phyloP scores from a whole-genome alignment of 78 protist genomes.

The Goniomonas avonlea region DNA sequence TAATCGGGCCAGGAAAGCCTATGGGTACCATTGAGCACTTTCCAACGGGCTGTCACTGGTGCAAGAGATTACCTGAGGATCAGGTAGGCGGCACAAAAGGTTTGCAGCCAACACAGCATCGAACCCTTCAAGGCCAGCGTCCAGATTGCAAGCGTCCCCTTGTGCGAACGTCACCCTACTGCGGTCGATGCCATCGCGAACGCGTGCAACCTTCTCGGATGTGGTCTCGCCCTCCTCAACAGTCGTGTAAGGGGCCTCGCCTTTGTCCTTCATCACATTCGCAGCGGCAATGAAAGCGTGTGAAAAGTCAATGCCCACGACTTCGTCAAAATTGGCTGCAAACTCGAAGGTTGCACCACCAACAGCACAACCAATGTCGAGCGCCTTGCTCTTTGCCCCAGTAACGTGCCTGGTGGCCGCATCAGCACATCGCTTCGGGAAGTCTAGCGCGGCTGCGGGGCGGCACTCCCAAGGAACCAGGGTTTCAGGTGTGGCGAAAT shows the following conservation, averaged over 20 bases:
- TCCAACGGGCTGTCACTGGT: too few species aligned
- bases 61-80: too few species aligned
- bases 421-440: conserved; percentile 20
- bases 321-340: conserved; percentile 31
- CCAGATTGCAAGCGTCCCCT: conserved; percentile 20
- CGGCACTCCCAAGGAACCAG: neutral
- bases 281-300: conserved; percentile 27
- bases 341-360: conserved; percentile 54
- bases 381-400: conserved; percentile 2
- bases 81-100: conserved; percentile 52
- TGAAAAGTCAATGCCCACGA: conserved; percentile 39
- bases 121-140: neutral
- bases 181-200: too few species aligned
- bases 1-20: too few species aligned
- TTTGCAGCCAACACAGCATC: conserved; percentile 44
- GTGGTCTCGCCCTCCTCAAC: too few species aligned
- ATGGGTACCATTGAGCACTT: too few species aligned
- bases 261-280: neutral
- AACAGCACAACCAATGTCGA: conserved; percentile 59
- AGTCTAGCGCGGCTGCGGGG: conserved; percentile 31
- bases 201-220: too few species aligned
- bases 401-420: neutral
- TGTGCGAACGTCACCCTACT: neutral
- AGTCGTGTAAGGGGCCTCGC: too few species aligned
- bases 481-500: conserved; percentile 19